A percentile compares a stretch with the other conserved stretches of the same genome.
Evolutionary conservation across 2,329 filamentous ascomycete species (phyloP).

Genomic region (Fusarium sarcochroum): DNA sequence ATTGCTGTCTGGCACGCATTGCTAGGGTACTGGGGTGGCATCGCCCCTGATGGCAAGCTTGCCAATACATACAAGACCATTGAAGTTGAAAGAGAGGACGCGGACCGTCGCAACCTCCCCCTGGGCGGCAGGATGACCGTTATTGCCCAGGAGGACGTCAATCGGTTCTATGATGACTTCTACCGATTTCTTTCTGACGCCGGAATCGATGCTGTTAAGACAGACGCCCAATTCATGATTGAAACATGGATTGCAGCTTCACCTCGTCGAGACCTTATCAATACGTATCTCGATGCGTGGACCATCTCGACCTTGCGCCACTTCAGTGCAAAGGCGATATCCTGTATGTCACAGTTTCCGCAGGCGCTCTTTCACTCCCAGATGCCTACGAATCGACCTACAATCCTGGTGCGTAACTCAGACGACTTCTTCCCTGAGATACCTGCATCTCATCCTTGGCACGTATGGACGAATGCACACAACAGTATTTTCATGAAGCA

Average conservation of each 20-base stretch:
- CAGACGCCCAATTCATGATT: constrained; percentile 91
- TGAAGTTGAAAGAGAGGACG: constrained; percentile 66
- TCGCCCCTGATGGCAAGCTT: constrained; percentile 81
- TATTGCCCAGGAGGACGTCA: constrained; percentile 80
- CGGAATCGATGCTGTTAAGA: constrained; percentile 91
- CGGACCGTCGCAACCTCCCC: constrained; percentile 62
- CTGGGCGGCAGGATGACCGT: constrained; percentile 77
- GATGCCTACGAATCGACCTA: constrained; percentile 80
- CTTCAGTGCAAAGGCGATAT: constrained; percentile 84
- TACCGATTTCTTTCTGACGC: constrained; percentile 82
- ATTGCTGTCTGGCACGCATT: constrained; percentile 96
- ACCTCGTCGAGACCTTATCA: constrained; percentile 79
- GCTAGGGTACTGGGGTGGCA: constrained; percentile 90
- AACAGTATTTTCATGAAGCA: constrained; percentile 87
- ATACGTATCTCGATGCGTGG: constrained; percentile 89
- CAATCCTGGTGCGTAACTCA: constrained; percentile 85
- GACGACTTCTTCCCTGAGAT: constrained; percentile 93
- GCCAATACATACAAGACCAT: constrained; percentile 84
- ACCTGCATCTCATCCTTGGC: constrained; percentile 88
- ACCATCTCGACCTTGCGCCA: constrained; percentile 81
- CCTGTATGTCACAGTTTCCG: constrained; percentile 94
- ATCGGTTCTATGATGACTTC: constrained; percentile 89
- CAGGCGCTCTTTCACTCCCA: constrained; percentile 89
- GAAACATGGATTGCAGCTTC: constrained; percentile 80
- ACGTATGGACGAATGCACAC: constrained; percentile 94